Conservation (phyloP, 169 alveolate genomes). For the Eimeria tenella region DNA sequence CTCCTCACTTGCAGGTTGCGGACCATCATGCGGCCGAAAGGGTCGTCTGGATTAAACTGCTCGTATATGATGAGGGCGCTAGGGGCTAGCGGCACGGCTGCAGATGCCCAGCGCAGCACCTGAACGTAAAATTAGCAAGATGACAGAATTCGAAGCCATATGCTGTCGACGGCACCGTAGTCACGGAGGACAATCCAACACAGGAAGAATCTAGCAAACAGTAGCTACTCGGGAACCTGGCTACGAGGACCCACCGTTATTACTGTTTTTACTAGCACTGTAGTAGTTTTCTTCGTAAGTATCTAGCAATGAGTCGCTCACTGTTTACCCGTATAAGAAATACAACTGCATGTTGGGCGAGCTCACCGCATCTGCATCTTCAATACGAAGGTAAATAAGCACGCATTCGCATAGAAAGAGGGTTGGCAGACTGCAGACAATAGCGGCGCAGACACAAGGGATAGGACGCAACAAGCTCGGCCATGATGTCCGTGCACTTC, state of each 20-base stretch:
- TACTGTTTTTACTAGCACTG: no score
- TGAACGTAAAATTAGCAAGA: not conserved
- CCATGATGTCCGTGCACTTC: no score
- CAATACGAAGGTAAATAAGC: slow-evolving; percentile 68
- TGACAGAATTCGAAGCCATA: no score
- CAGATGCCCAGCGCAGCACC: slow-evolving; percentile 38
- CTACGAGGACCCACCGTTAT: no score
- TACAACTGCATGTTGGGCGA: not conserved
- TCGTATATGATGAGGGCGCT: slow-evolving; percentile 71
- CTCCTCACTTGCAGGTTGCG: slow-evolving; percentile 5
- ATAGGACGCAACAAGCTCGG: no score
- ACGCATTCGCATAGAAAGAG: slow-evolving; percentile 83
- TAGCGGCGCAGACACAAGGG: not conserved
- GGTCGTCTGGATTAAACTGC: slow-evolving; percentile 63
- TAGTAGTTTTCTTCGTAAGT: no score
- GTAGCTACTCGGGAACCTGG: no score
- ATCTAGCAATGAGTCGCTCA: not conserved
- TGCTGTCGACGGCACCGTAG: no score
- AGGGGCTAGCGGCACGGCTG: slow-evolving; percentile 27
- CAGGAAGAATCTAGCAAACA: no score
- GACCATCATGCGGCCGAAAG: slow-evolving; percentile 27
- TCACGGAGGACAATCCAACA: no score
- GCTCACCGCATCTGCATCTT: slow-evolving; percentile 27
- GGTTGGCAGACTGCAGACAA: slow-evolving; percentile 76
- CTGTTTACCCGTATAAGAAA: not conserved